Conservation (phyloP, 2,329 filamentous ascomycete species). For the Didymella pinodella region DNA sequence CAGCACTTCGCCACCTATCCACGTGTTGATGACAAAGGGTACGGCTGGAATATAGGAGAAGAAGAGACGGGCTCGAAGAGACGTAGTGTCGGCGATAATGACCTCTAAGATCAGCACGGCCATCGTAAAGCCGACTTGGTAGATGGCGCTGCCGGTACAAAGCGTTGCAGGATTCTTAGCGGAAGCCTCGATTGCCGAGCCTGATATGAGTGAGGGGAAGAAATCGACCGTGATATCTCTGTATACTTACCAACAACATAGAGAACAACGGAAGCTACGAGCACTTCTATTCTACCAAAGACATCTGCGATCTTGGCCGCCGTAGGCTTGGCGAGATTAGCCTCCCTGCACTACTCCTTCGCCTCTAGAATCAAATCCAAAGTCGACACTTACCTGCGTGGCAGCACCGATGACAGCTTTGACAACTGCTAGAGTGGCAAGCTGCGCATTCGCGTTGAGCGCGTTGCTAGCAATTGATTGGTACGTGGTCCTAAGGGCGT, state of each 20-base stretch:
- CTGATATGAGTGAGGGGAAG: slow-evolving; percentile 21
- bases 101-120: slow-evolving; percentile 69
- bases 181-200: slow-evolving; percentile 63
- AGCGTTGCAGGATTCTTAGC: slow-evolving; percentile 61
- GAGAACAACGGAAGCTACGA: slow-evolving; percentile 64
- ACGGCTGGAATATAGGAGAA: slow-evolving; percentile 64
- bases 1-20: slow-evolving; percentile 68
- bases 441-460: slow-evolving; percentile 62
- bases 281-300: slow-evolving; percentile 68
- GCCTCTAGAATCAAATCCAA: neutral
- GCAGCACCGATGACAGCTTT: slow-evolving; percentile 67
- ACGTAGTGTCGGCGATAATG: slow-evolving; percentile 70
- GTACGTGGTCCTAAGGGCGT: slow-evolving; percentile 58
- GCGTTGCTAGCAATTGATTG: slow-evolving; percentile 63
- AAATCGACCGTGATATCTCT: too few species aligned
- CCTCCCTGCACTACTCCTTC: neutral
- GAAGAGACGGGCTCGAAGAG: slow-evolving; percentile 67
- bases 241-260: slow-evolving; percentile 57
- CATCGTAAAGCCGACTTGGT: slow-evolving; percentile 67
- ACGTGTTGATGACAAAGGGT: slow-evolving; percentile 61
- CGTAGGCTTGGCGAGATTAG: slow-evolving; percentile 54
- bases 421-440: slow-evolving; percentile 64
- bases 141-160: slow-evolving; percentile 53
- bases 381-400: slow-evolving; percentile 46
- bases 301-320: slow-evolving; percentile 69